These are phyloP conservation scores for Myriosclerotinia duriaeana DNA, from an alignment of 2,329 filamentous ascomycete genomes.

Conservation along the genomic window DNA sequence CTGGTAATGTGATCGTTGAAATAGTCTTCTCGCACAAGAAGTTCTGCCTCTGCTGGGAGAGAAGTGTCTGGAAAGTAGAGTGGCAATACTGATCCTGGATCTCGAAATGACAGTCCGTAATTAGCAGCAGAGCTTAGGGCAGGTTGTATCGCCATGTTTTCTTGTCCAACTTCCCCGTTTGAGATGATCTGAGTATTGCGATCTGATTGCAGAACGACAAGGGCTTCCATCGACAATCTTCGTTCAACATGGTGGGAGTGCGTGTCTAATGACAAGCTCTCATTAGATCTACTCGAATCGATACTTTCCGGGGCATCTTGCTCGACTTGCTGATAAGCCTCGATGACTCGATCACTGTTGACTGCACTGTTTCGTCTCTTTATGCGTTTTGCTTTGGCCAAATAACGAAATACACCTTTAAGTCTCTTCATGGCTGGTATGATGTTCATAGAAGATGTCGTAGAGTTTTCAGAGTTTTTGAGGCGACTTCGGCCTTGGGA, in stretches of 20 bases:
- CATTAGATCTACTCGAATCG: not conserved
- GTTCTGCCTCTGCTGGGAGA: not conserved
- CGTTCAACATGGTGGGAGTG: not conserved
- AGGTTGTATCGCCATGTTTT: rapidly evolving
- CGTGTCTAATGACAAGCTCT: not conserved
- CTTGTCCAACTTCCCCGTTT: not conserved
- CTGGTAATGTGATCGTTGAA: not conserved
- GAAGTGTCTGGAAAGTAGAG: rapidly evolving
- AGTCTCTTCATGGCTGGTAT: not conserved
- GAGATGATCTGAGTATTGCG: not conserved
- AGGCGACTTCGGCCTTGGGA: no score
- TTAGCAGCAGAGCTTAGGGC: not conserved
- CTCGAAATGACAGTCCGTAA: not conserved
- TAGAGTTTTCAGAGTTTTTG: no score
- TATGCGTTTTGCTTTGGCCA: not conserved
- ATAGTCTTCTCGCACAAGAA: not conserved
- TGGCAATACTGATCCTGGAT: rapidly evolving
- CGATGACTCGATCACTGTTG: not conserved
- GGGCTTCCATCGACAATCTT: not conserved
- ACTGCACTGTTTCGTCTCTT: not conserved
- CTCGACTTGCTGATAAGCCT: not conserved
- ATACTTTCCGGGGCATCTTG: not conserved
- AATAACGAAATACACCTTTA: not conserved
- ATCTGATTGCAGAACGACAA: rapidly evolving
- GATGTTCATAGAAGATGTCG: no score